A percentile compares a stretch with the other conserved stretches of the same genome.
Evolutionary conservation across 352 stramenopile genomes (phyloP).

Genomic region (Globisporangium perplexum): DNA sequence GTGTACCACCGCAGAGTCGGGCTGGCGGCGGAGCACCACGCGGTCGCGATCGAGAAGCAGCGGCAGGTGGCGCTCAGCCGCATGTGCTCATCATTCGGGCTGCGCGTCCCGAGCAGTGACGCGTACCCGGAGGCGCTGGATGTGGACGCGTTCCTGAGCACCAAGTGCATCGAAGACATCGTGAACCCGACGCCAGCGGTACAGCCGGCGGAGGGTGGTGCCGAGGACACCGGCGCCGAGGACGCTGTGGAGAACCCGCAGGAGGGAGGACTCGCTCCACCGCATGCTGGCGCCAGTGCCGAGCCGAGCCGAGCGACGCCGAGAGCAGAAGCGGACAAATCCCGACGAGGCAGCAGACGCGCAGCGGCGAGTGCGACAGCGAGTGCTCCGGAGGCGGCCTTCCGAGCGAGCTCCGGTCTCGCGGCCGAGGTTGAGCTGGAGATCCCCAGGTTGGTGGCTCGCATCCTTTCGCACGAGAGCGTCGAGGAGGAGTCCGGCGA

Average conservation of each 20-base stretch:
- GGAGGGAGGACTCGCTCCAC: neutral
- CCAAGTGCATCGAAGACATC: slow-evolving; percentile 37
- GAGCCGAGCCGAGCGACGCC: neutral
- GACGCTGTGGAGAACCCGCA: slow-evolving; percentile 7
- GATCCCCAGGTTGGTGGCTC: neutral
- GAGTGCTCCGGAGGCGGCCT: neutral
- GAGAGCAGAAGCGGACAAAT: slow-evolving; percentile 2
- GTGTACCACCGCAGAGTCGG: slow-evolving; percentile 44
- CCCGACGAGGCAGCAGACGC: neutral
- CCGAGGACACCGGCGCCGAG: neutral
- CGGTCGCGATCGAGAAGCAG: slow-evolving; percentile 41
- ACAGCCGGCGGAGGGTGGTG: neutral
- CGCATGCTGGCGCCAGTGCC: neutral
- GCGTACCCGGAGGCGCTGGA: slow-evolving; percentile 21
- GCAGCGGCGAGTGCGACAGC: too few species aligned
- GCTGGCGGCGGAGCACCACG: slow-evolving; percentile 49
- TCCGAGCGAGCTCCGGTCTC: slow-evolving; percentile 5
- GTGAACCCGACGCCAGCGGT: slow-evolving; percentile 11
- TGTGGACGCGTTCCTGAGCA: slow-evolving; percentile 46
- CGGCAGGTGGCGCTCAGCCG: slow-evolving; percentile 30
- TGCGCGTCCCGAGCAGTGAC: neutral
- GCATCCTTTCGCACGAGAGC: slow-evolving; percentile 1
- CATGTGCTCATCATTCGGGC: slow-evolving; percentile 49
- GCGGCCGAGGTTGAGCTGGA: neutral
- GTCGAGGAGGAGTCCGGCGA: neutral